These are phyloP conservation scores for Phytophthora melonis DNA, from an alignment of 352 stramenopile species.

Conservation along the genomic window DNA sequence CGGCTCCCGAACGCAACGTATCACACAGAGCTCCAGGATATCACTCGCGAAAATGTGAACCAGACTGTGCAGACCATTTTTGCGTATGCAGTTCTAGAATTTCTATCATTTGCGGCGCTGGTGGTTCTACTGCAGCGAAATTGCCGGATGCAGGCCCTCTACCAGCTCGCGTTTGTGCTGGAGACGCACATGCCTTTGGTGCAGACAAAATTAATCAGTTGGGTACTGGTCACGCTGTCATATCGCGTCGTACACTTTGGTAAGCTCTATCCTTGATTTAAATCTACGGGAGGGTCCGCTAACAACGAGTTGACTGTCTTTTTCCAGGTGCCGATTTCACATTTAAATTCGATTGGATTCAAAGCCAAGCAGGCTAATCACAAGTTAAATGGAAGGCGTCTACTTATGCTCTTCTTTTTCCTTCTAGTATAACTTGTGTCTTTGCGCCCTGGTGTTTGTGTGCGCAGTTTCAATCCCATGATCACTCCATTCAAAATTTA, in stretches of 20 bases:
- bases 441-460: no score
- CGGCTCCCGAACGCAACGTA: constrained; percentile 34
- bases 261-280: not conserved
- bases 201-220: constrained; percentile 29
- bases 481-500: no score
- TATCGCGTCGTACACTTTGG: constrained; percentile 25
- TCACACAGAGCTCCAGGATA: constrained; percentile 8
- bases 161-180: constrained; percentile 40
- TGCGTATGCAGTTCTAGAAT: constrained; percentile 21
- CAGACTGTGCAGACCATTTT: constrained; percentile 6
- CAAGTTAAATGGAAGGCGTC: no score
- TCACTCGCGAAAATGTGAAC: constrained; percentile 2
- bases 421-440: no score
- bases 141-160: constrained; percentile 16
- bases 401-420: no score
- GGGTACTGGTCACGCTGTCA: constrained; percentile 15
- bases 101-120: constrained; percentile 21
- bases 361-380: not conserved
- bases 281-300: not conserved
- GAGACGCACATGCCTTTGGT: constrained; percentile 29
- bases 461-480: no score
- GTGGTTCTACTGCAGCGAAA: constrained; percentile 9
- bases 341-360: not conserved
- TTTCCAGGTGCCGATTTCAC: not conserved
- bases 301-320: not conserved